Conservation (phyloP, 2,329 filamentous ascomycete genomes). For the Fusarium sp. region DNA sequence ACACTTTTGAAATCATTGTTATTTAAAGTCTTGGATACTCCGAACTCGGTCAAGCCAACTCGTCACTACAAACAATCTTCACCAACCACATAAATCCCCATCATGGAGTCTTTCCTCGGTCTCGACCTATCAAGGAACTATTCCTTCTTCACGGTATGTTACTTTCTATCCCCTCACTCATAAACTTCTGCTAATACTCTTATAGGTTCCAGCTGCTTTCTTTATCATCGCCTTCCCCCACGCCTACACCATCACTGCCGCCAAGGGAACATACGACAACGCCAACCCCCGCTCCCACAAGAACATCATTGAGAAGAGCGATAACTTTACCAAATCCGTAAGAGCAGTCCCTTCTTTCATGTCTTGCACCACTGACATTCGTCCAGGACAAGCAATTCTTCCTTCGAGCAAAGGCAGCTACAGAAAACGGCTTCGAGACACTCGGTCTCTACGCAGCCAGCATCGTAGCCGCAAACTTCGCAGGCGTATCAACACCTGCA, state of each 20-base stretch:
- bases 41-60: neutral
- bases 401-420: conserved; percentile 64
- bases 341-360: neutral
- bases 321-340: conserved; percentile 49
- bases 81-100: conserved; percentile 13
- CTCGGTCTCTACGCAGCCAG: conserved; percentile 57
- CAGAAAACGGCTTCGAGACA: conserved; percentile 59
- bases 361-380: neutral
- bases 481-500: conserved; percentile 52
- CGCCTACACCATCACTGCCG: conserved; percentile 45
- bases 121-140: conserved; percentile 53
- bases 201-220: conserved; percentile 57
- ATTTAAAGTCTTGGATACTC: neutral
- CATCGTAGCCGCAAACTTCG: conserved; percentile 60
- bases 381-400: conserved; percentile 65
- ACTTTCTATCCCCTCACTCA: neutral
- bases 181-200: neutral
- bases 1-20: conserved; percentile 12
- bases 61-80: neutral
- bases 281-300: conserved; percentile 54
- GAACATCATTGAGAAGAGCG: conserved; percentile 49
- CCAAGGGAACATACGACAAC: conserved; percentile 52
- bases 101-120: conserved; percentile 50
- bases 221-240: conserved; percentile 53
- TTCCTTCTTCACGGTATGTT: conserved; percentile 49